Evolutionary conservation across 2,329 filamentous ascomycete genomes (phyloP).

Genomic region (Fusarium sacchari): DNA sequence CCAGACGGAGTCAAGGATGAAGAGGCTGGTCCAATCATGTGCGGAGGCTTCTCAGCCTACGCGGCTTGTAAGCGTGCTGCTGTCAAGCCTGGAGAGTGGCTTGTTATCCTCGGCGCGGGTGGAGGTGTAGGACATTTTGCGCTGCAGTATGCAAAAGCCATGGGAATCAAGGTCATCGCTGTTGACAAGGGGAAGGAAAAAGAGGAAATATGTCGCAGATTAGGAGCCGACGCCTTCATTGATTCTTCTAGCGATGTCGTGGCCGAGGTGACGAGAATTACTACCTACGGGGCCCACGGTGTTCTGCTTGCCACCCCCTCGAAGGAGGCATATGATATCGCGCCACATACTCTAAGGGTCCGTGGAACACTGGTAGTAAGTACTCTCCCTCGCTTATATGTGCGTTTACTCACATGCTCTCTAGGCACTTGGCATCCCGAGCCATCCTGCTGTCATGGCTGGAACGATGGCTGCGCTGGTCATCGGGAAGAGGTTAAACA

Average conservation of each 20-base stretch:
- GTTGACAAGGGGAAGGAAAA: not conserved
- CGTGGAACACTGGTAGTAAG: not conserved
- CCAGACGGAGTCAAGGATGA: not conserved
- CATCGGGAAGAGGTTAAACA: not conserved
- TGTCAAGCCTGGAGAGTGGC: not conserved
- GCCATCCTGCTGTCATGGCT: not conserved
- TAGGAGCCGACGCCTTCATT: not conserved
- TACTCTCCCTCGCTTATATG: fast-evolving
- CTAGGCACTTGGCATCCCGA: not conserved
- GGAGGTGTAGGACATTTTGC: not conserved
- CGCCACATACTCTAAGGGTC: not conserved
- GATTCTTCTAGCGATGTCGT: not conserved
- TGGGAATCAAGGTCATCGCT: not conserved
- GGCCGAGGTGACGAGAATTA: not conserved
- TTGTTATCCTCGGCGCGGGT: not conserved
- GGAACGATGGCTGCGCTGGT: not conserved
- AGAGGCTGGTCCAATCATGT: not conserved
- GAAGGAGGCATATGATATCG: not conserved
- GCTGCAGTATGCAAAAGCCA: not conserved
- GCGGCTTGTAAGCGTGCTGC: not conserved
- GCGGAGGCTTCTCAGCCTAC: not conserved
- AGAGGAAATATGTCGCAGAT: not conserved
- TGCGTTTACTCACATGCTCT: fast-evolving
- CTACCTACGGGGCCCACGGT: not conserved
- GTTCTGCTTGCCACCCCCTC: not conserved